Base-by-base conservation (phyloP, 1,139 yeast species). In the Hansenula lynferdii region DNA sequence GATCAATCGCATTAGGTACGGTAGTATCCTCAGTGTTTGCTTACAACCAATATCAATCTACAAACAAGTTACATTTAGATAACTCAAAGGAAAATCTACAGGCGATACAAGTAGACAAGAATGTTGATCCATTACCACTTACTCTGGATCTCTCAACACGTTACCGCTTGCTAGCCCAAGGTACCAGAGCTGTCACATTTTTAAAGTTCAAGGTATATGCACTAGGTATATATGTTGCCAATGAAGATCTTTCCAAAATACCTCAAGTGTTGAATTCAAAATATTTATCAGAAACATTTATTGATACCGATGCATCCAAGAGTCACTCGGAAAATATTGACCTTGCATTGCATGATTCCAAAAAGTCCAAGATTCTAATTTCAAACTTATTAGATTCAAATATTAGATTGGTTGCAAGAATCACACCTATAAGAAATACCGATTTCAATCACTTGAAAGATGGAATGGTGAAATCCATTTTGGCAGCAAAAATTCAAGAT, bases 381-480 rank as follows among this genome's bases (percentile, higher is more conserved):
- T 69, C 73, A 18, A 67, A 70, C 38, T 62, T 89, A 33, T 58
- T 87, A 33, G 77, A 74, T 34, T 62, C 72, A 12, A 77, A 80
- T 10, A 73, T 85, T 18, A 72, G 77, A 42, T 70, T 87, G 50
- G 67, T 80, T 35, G 80, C 87, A 26, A 70, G 95, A 47, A 80
- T 92, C 47, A 80, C 84, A 16, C 97, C 98, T 0, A 80, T 84
- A 9, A 74, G 95, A 55, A 86, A 85, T 58, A 90, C 97, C 1
- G 97, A 90, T 60, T 86, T 84, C 60, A 78, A 78, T 46, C 97
- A 92, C 58, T 64, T 92, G 57, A 76, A 85, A 50, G 97, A 92
- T 56, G 97, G 97, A 0, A 75, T 92, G 47, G 77, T 87, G 40
- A 83, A 92, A 54, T 80, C 95, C 3, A 67, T 64, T 14, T 48